Evolutionary conservation across 1,284 basidiomycete genomes (phyloP), one percentile per base, ranked within the genome.

Genomic region (Heterobasidion parviporum): DNA sequence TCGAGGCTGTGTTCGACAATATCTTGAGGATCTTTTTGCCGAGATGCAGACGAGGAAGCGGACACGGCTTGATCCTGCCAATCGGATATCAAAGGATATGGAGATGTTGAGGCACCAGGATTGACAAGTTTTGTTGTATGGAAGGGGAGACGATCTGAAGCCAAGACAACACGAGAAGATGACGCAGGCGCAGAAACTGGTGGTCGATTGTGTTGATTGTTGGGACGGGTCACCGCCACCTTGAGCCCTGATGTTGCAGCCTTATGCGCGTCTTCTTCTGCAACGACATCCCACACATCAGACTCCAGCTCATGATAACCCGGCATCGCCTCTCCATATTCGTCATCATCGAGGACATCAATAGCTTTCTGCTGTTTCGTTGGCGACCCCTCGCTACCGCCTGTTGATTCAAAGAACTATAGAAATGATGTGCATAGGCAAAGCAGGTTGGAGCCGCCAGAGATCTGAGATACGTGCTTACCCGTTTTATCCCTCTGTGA

Each of bases 401-500:
- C 68, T 1, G 69, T 63, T 15, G 71, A 59, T 52, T 78, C 79
- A 54, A 87, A 82, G 64, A 87, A 88, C 85, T 87, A 60, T 2
- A 26, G 26, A 26, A 6, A 26, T 26, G 5, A 5, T 26, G 26
- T 5, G 26, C 26, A 6, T 26, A 26, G 26, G 26, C 26, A 26
- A 26, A 4, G 38, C 38, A 41, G 12, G 38, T 5, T 6, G 10
- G 10, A n/a, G n/a, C 10, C 38, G n/a, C 38, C 46, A 18, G 15
- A 38, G 20, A 41, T n/a, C 26, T 32, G 9, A 46, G 18, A 38
- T 32, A 36, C 20, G 50, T 50, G 53, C 80, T 57, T 64, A 87
- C 88, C 54, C 81, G 74, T 66, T 86, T 86, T 56, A 91, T 89
- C 3, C 80, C 76, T 15, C 66, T 65, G 8, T 63, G 62, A 14